phyloP scores from a whole-genome alignment of 1,284 basidiomycete genomes.

The Sparassis latifolia region DNA sequence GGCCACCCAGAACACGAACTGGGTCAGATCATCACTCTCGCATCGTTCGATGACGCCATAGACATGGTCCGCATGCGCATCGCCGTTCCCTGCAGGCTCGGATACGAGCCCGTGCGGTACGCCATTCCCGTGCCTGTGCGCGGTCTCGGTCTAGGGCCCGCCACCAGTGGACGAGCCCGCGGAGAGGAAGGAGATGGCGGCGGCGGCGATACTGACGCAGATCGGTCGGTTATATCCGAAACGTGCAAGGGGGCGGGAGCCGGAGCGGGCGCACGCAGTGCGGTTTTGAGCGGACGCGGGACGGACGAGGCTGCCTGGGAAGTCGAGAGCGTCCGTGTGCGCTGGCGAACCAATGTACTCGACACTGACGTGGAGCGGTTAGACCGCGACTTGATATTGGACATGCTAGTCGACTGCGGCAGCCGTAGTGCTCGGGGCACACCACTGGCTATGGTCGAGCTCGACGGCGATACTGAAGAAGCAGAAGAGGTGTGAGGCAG shows the following conservation, averaged over 20 bases:
- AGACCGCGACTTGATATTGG: no score
- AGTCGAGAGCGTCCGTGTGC: no score
- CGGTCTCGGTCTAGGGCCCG: constrained; percentile 16
- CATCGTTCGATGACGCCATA: constrained; percentile 12
- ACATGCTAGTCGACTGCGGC: no score
- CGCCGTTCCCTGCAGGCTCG: constrained; percentile 18
- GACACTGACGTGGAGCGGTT: no score
- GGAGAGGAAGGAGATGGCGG: neutral
- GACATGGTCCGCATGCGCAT: constrained; percentile 13
- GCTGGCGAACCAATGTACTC: no score
- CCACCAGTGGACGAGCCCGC: constrained; percentile 3
- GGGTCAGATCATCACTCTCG: constrained; percentile 10
- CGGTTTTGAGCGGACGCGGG: no score
- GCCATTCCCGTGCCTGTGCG: constrained; percentile 26
- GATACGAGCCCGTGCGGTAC: constrained; percentile 22
- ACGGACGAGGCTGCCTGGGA: no score
- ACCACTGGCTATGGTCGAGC: neutral
- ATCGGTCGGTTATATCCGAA: neutral
- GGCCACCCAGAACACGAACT: neutral
- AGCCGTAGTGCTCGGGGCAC: neutral
- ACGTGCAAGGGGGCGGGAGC: no score
- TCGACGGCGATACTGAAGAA: neutral
- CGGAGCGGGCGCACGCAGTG: no score
- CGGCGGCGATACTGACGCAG: neutral
- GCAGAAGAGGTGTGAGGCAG: neutral